A percentile compares a stretch with the other conserved stretches of the same genome.
phyloP scores from a whole-genome alignment of 345 rosid genomes.

The Boechera stricta region DNA sequence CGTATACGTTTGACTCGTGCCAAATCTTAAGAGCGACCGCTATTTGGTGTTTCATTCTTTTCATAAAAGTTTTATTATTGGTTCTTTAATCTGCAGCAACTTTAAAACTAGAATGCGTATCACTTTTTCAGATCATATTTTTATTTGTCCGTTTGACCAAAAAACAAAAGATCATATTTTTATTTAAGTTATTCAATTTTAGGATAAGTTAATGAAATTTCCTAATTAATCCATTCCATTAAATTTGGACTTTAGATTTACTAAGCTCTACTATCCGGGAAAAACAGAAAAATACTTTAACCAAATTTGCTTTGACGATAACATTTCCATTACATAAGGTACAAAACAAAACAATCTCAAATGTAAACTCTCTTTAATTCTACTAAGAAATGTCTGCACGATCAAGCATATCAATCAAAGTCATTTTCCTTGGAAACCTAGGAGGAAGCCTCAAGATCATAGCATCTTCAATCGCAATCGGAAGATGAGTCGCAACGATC shows the following conservation, averaged over 20 bases:
- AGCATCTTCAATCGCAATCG: constrained; percentile 83
- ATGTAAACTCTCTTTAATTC: not conserved
- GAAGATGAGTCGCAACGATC: constrained; percentile 87
- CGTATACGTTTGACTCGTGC: constrained; percentile 48
- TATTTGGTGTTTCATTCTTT: constrained; percentile 36
- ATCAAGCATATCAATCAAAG: constrained; percentile 79
- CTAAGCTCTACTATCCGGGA: too few relatives aligned
- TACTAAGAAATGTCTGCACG: constrained; percentile 57
- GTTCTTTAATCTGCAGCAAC: not conserved
- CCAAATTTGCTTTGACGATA: constrained; percentile 2
- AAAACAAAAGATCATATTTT: not conserved
- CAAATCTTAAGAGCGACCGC: constrained; percentile 17
- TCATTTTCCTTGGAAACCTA: constrained; percentile 83
- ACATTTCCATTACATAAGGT: not conserved
- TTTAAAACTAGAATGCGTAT: not conserved
- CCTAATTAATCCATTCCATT: not conserved
- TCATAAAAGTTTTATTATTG: constrained; percentile 17
- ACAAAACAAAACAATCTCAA: not conserved
- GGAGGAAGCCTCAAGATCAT: constrained; percentile 78
- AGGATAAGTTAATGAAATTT: not conserved
- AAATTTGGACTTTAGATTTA: not conserved
- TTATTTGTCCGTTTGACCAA: not conserved
- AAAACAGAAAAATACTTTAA: not conserved
- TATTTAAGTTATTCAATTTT: not conserved
- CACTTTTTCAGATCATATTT: not conserved